These are phyloP conservation scores for Trichoderma atrobrunneum DNA, from an alignment of 2,329 filamentous ascomycete species.

Conservation along the genomic window DNA sequence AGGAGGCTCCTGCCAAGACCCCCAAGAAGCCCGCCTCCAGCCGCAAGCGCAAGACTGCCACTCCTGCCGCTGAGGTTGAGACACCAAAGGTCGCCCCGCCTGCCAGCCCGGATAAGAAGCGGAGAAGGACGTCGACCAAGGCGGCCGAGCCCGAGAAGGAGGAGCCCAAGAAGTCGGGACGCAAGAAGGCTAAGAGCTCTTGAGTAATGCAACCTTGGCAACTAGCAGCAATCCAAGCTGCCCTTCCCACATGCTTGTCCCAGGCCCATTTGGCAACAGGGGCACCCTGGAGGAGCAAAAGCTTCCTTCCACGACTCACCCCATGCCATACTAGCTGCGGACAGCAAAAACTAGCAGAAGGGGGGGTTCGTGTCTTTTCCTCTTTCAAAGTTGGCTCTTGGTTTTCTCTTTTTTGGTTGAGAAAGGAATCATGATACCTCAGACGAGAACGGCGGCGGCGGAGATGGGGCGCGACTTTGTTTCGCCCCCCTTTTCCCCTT, in stretches of 20 bases:
- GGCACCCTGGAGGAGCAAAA: background rate
- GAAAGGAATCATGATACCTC: slow-evolving; percentile 13
- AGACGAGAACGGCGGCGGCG: background rate
- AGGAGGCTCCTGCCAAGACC: slow-evolving; percentile 51
- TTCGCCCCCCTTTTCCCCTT: background rate
- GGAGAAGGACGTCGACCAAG: slow-evolving; percentile 56
- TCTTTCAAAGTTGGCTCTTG: slow-evolving; percentile 19
- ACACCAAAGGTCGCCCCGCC: slow-evolving; percentile 41
- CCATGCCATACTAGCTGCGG: background rate
- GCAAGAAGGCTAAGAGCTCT: slow-evolving; percentile 55
- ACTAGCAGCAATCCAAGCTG: background rate
- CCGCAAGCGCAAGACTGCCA: slow-evolving; percentile 57
- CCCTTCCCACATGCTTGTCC: background rate
- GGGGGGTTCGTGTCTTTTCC: background rate
- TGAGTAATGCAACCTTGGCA: slow-evolving; percentile 23
- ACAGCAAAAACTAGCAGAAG: background rate
- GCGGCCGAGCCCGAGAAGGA: slow-evolving; percentile 50
- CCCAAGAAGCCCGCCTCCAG: slow-evolving; percentile 53
- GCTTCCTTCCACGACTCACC: background rate
- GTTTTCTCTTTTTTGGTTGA: slow-evolving; percentile 5
- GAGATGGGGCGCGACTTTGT: background rate
- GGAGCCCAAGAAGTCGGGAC: slow-evolving; percentile 58
- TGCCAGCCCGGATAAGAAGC: slow-evolving; percentile 61
- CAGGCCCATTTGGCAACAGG: background rate
- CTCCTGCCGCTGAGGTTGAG: slow-evolving; percentile 41